Conservation (phyloP, 495 filamentous ascomycete species). For the Rostrohypoxylon terebratum region DNA sequence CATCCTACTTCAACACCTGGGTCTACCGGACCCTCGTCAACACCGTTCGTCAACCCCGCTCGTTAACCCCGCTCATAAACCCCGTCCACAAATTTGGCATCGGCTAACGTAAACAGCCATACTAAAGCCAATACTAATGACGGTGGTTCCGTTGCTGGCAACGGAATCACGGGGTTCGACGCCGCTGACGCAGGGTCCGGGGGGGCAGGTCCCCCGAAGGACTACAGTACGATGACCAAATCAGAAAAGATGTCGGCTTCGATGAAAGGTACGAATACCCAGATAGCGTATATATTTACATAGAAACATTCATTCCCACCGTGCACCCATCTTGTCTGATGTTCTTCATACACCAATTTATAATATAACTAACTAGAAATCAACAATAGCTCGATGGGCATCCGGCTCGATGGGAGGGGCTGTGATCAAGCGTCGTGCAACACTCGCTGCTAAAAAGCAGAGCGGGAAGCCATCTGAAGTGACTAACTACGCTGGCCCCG, state of each 20-base stretch:
- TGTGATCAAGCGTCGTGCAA: constrained; percentile 62
- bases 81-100: constrained; percentile 21
- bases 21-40: constrained; percentile 40
- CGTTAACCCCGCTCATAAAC: neutral
- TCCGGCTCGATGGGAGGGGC: constrained; percentile 62
- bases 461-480: constrained; percentile 17
- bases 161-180: constrained; percentile 25
- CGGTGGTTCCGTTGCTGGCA: constrained; percentile 19
- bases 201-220: constrained; percentile 48
- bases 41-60: constrained; percentile 6
- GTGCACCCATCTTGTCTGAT: no score
- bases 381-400: constrained; percentile 58
- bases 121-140: constrained; percentile 4
- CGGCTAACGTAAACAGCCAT: constrained; percentile 13
- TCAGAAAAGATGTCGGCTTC: constrained; percentile 65
- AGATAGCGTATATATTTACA: neutral
- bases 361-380: constrained; percentile 39
- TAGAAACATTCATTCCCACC: neutral
- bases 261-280: constrained; percentile 59
- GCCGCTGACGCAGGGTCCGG: constrained; percentile 33
- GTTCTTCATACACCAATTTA: neutral
- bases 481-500: neutral
- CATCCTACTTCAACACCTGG: constrained; percentile 28
- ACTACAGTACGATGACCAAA: constrained; percentile 63
- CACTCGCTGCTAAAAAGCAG: constrained; percentile 62